Evolutionary conservation across 306 rosid genomes (phyloP).

Genomic region (Cucurbita pepo): DNA sequence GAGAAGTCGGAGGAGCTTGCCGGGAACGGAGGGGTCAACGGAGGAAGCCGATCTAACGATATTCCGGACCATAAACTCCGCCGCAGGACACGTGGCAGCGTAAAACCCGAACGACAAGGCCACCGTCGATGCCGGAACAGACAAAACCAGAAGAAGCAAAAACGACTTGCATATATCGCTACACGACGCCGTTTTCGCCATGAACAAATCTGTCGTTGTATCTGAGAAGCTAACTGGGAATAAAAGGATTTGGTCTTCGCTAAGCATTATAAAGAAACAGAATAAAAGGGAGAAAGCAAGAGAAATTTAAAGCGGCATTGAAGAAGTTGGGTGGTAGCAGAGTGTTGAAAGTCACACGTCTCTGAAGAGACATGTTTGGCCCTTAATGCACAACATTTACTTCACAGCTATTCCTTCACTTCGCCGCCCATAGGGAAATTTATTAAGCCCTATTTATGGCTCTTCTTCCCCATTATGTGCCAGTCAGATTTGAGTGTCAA

Average conservation of each 20-base stretch:
- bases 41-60: conserved; percentile 49
- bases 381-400: not conserved
- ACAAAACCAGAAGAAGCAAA: conserved; percentile 16
- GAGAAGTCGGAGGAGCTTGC: conserved; percentile 80
- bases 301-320: conserved; percentile 37
- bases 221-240: not conserved
- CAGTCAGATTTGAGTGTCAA: too few relatives aligned
- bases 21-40: conserved; percentile 60
- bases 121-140: conserved; percentile 19
- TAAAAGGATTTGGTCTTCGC: not conserved
- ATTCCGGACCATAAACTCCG: conserved; percentile 50
- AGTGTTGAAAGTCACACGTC: conserved; percentile 2
- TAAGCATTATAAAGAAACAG: conserved; percentile 1
- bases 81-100: conserved; percentile 56
- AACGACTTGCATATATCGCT: not conserved
- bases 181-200: conserved; percentile 27
- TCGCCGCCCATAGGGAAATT: not conserved
- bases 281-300: not conserved
- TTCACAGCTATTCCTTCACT: not conserved
- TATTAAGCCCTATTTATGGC: not conserved
- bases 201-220: not conserved
- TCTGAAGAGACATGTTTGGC: not conserved
- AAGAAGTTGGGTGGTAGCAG: conserved; percentile 59
- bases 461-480: not conserved
- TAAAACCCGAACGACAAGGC: conserved; percentile 56